phyloP scores from a whole-genome alignment of 768 basidiomycete genomes.

The Lentinula boryana region DNA sequence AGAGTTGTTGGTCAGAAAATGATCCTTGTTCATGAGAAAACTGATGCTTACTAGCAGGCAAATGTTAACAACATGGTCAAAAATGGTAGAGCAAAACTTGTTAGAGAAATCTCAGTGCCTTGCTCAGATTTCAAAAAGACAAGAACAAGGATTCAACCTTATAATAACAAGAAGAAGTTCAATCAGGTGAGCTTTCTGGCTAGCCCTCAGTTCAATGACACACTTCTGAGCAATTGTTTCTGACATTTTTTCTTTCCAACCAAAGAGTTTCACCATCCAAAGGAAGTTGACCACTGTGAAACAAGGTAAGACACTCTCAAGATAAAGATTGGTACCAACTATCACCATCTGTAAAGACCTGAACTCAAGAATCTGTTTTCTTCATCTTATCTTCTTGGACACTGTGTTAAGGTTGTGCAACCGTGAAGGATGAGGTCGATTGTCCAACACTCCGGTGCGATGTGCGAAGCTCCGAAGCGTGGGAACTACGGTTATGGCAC shows the following conservation, averaged over 20 bases:
- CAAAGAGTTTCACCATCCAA: slow-evolving; percentile 70
- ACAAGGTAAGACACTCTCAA: slow-evolving; percentile 16
- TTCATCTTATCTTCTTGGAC: slow-evolving; percentile 32
- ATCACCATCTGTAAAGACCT: slow-evolving; percentile 34
- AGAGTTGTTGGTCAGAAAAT: neutral
- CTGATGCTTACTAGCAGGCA: slow-evolving; percentile 44
- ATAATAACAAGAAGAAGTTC: slow-evolving; percentile 36
- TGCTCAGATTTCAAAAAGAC: neutral
- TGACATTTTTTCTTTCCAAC: slow-evolving; percentile 54
- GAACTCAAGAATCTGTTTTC: slow-evolving; percentile 38
- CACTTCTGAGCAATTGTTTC: slow-evolving; percentile 48
- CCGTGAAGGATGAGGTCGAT: too few species aligned
- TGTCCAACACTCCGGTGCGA: too few species aligned
- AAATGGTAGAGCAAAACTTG: slow-evolving; percentile 55
- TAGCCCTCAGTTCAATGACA: slow-evolving; percentile 51
- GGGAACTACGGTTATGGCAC: too few species aligned
- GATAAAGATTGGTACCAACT: slow-evolving; percentile 7
- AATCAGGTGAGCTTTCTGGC: slow-evolving; percentile 47
- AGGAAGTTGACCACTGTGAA: slow-evolving; percentile 50
- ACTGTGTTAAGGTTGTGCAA: too few species aligned
- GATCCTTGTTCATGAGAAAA: neutral
- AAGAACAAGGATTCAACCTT: slow-evolving; percentile 25
- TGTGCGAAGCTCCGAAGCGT: too few species aligned
- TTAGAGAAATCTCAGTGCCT: neutral
- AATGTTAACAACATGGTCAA: slow-evolving; percentile 63